A percentile compares a stretch with the other conserved stretches of the same genome.
These are phyloP conservation scores for Lentinula boryana DNA, from an alignment of 768 basidiomycete species.

Conservation along the genomic window DNA sequence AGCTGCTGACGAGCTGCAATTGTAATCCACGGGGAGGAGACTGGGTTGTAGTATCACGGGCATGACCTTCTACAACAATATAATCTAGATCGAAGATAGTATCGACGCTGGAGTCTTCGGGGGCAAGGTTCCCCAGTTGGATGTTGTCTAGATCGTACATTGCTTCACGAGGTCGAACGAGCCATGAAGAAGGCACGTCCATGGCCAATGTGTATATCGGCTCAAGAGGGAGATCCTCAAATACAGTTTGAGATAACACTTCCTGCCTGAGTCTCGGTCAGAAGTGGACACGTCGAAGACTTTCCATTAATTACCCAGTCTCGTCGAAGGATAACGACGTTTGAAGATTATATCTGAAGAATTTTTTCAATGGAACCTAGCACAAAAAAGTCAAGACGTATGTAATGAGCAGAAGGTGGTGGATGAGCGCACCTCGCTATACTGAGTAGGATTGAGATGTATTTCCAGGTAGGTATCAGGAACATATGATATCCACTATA, in stretches of 20 bases:
- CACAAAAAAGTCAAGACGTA: not conserved
- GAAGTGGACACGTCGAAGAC: not conserved
- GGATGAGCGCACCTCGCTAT: constrained; percentile 52
- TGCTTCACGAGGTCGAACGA: constrained; percentile 85
- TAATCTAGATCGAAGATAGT: constrained; percentile 87
- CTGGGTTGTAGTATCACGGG: constrained; percentile 61
- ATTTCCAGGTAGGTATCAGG: constrained; percentile 67
- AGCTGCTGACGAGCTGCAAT: constrained; percentile 61
- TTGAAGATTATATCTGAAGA: constrained; percentile 77
- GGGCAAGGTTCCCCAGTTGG: constrained; percentile 63
- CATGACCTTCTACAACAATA: constrained; percentile 91
- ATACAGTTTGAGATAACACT: constrained; percentile 49
- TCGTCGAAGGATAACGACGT: constrained; percentile 54
- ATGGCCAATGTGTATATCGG: constrained; percentile 93
- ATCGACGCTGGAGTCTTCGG: constrained; percentile 58
- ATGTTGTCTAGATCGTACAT: constrained; percentile 95
- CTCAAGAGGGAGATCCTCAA: constrained; percentile 71
- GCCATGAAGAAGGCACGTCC: constrained; percentile 90
- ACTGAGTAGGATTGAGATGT: constrained; percentile 67
- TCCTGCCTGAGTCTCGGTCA: constrained; percentile 41
- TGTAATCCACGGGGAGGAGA: constrained; percentile 87
- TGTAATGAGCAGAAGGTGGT: not conserved
- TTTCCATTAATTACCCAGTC: not conserved
- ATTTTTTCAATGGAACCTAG: constrained; percentile 85
- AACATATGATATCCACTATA: constrained; percentile 58